Base-by-base conservation (phyloP, 495 filamentous ascomycete genomes). In the Podospora anserina region DNA sequence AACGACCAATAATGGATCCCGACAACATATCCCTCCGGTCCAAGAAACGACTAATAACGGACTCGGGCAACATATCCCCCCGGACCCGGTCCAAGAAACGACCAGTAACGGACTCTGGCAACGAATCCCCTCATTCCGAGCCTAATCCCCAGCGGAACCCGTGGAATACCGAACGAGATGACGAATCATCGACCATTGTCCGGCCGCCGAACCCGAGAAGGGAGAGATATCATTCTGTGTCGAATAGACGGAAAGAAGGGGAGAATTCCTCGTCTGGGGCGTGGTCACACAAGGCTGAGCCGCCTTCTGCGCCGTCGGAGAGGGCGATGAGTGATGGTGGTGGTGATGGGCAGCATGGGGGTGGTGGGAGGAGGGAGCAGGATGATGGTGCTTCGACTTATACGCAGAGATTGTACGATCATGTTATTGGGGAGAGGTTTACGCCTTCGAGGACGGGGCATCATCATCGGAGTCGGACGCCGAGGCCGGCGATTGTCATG, bases 221-320 rank as follows among this genome's bases (percentile, higher is more conserved):
- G 39, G 6, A 49, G 15, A 6, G 11, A 13, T 49, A 49, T 16
- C 15, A 49, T 13, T 59, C 56, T 18, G 19, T 59, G 6, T 27
- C 56, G 7, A 9, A 6, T 3, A 20, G 20, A 5, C 56, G 26
- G 20, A 59, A 61, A 30, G 59, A 28, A 13, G 1, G 20, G 13
- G 32, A 63, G 18, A 49, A n/a, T n/a, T 63, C 61, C 2, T 63
- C 61, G n/a, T 63, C 61, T 0, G 61, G 61, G 5, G 30, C 28
- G 3, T 63, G 61, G 61, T 63, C 61, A 19, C 61, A 63, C 6
- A 63, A 63, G 19, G 61, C 61, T 13, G 61, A 63, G 20, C 61
- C 61, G 5, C 61, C 61, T 23, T 63, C 61, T n/a, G 32, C 30
- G 27, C 30, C 61, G 13, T 49, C 39, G 7, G 39, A 49, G 39